Evolutionary conservation across 331 rosid genomes (phyloP).

Genomic region (Phaseolus coccineus): DNA sequence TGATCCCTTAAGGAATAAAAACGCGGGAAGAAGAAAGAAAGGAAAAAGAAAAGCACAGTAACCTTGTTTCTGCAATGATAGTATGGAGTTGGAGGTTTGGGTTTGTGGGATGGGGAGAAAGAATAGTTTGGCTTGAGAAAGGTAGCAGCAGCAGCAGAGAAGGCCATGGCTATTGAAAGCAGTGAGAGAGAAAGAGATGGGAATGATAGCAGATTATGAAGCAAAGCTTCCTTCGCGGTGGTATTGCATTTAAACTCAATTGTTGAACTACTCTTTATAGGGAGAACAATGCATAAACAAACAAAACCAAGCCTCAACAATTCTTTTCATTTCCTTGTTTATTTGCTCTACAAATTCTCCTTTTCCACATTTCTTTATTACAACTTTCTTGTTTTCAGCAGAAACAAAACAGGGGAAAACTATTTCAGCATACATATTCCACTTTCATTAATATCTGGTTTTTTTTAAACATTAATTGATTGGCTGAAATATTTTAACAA

Average conservation of each 20-base stretch:
- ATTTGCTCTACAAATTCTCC: neutral
- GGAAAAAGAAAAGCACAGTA: neutral
- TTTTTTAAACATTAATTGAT: too few relatives aligned
- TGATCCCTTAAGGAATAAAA: neutral
- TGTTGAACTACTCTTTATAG: slow-evolving; percentile 3
- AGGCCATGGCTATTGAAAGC: slow-evolving; percentile 54
- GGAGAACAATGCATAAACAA: slow-evolving; percentile 4
- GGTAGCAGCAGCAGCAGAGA: slow-evolving; percentile 53
- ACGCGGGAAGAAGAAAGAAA: neutral
- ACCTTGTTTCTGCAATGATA: slow-evolving; percentile 66
- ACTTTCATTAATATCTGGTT: too few relatives aligned
- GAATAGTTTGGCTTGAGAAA: slow-evolving; percentile 51
- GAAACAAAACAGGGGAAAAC: too few relatives aligned
- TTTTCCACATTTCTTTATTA: neutral
- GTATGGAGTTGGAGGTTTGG: slow-evolving; percentile 44
- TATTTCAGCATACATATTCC: too few relatives aligned
- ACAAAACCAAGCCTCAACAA: slow-evolving; percentile 9
- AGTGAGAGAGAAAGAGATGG: slow-evolving; percentile 4
- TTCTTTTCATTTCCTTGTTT: neutral
- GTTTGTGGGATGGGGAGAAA: slow-evolving; percentile 44
- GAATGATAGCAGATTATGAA: slow-evolving; percentile 35
- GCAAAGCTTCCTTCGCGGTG: neutral
- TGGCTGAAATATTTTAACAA: too few relatives aligned
- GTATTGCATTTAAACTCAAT: slow-evolving; percentile 26
- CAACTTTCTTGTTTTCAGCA: too few relatives aligned